Conservation (phyloP, 139 green algal genomes). For the Nannochloris sp. region DNA sequence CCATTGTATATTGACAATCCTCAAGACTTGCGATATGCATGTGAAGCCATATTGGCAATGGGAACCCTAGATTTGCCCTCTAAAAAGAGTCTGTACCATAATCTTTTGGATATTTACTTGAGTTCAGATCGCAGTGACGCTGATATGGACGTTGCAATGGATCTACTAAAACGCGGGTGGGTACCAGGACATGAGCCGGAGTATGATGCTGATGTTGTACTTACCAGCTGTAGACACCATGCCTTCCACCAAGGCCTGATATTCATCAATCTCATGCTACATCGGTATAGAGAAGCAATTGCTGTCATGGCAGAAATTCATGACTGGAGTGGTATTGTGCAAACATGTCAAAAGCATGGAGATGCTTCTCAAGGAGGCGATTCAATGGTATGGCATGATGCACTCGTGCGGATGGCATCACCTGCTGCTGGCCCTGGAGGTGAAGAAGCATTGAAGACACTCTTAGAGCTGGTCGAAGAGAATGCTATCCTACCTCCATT, state of each 20-base stretch:
- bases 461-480: constrained; percentile 71
- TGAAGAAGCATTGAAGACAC: constrained; percentile 26
- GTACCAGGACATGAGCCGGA: constrained; percentile 38
- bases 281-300: constrained; percentile 63
- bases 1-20: constrained; percentile 72
- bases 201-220: constrained; percentile 81
- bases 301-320: constrained; percentile 61
- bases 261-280: constrained; percentile 74
- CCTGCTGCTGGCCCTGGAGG: constrained; percentile 16
- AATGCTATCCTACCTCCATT: constrained; percentile 76
- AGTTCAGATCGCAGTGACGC: not conserved
- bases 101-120: constrained; percentile 81
- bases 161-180: constrained; percentile 78
- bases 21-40: constrained; percentile 43
- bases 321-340: constrained; percentile 66
- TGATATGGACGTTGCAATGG: constrained; percentile 50
- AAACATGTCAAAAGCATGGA: constrained; percentile 59
- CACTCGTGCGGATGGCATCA: constrained; percentile 59
- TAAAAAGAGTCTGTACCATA: constrained; percentile 66
- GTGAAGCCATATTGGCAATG: constrained; percentile 59
- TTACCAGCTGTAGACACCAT: constrained; percentile 79
- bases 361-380: constrained; percentile 60
- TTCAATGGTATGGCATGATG: constrained; percentile 73
- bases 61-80: constrained; percentile 21
- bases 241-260: constrained; percentile 64